A percentile compares a stretch with the other conserved stretches of the same genome.
Evolutionary conservation across 2,329 filamentous ascomycete genomes (phyloP).

Genomic region (Fusarium sulawesiense): DNA sequence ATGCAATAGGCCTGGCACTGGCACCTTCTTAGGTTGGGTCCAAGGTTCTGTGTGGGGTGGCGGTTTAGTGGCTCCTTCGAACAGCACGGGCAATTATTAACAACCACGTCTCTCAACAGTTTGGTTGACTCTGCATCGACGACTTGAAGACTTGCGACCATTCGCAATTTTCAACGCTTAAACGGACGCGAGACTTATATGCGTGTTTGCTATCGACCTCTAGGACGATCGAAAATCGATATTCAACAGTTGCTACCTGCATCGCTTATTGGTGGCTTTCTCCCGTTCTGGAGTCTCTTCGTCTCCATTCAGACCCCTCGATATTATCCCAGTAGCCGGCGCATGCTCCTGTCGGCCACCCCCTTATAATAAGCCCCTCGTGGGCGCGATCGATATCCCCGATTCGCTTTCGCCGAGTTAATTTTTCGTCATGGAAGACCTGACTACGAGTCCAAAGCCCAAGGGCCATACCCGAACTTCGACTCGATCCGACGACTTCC

Average conservation of each 20-base stretch:
- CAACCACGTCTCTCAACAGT: conserved; percentile 46
- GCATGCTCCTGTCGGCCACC: conserved; percentile 38
- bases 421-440: conserved; percentile 44
- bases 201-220: neutral
- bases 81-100: conserved; percentile 33
- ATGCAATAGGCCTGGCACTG: neutral
- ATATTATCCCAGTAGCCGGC: conserved; percentile 19
- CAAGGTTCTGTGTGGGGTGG: conserved; percentile 34
- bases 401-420: conserved; percentile 35
- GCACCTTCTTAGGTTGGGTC: conserved; percentile 5
- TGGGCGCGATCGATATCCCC: conserved; percentile 43
- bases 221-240: neutral
- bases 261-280: conserved; percentile 3
- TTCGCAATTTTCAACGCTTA: neutral
- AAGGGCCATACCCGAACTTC: conserved; percentile 43
- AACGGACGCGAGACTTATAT: neutral
- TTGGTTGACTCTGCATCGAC: conserved; percentile 4
- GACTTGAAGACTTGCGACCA: conserved; percentile 9
- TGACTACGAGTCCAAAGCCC: conserved; percentile 34
- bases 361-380: conserved; percentile 45
- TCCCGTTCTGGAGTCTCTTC: neutral
- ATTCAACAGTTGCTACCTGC: neutral
- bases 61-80: conserved; percentile 37
- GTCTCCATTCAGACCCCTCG: conserved; percentile 26
- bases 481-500: conserved; percentile 43